Conservation (phyloP, 208 protist genomes). For the Wallacemonas sp. region DNA sequence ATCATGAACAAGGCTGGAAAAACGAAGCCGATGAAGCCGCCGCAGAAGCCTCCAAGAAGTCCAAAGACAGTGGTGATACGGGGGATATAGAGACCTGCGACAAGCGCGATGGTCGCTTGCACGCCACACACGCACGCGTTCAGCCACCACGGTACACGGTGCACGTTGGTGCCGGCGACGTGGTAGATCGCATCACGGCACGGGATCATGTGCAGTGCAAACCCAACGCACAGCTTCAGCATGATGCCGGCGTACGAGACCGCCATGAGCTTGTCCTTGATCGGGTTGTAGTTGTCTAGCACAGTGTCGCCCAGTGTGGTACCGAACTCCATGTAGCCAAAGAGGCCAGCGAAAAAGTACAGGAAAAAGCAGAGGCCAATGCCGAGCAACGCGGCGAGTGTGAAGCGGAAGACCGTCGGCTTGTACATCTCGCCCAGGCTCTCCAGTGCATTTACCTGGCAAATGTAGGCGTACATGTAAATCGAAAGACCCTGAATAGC, state of each 20-base stretch:
- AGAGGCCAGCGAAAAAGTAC: slow-evolving; percentile 56
- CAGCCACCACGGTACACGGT: slow-evolving; percentile 46
- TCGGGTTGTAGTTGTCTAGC: slow-evolving; percentile 60
- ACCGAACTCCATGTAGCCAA: slow-evolving; percentile 78
- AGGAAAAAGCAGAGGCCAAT: slow-evolving; percentile 56
- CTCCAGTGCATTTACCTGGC: slow-evolving; percentile 58
- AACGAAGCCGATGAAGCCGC: slow-evolving; percentile 70
- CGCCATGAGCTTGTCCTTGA: slow-evolving; percentile 48
- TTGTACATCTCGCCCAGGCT: slow-evolving; percentile 66
- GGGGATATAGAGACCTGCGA: slow-evolving; percentile 65
- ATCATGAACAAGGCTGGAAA: slow-evolving; percentile 75
- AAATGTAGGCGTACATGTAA: slow-evolving; percentile 68
- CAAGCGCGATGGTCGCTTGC: slow-evolving; percentile 44
- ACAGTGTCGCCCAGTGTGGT: slow-evolving; percentile 36
- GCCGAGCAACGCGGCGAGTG: slow-evolving; percentile 31
- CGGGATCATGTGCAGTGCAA: slow-evolving; percentile 62
- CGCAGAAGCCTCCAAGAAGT: slow-evolving; percentile 63
- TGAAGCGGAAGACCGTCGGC: slow-evolving; percentile 44
- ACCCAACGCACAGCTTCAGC: slow-evolving; percentile 65
- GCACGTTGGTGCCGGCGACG: slow-evolving; percentile 35
- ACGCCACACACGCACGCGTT: slow-evolving; percentile 43
- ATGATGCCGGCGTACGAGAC: slow-evolving; percentile 58
- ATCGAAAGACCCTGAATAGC: slow-evolving; percentile 38
- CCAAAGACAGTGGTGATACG: slow-evolving; percentile 67
- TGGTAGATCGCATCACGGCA: slow-evolving; percentile 69